Evolutionary conservation across 805 yeast genomes (phyloP), one percentile per base, ranked within the genome.

Genomic region (Saccharomycopsis oosterbeekiorum): DNA sequence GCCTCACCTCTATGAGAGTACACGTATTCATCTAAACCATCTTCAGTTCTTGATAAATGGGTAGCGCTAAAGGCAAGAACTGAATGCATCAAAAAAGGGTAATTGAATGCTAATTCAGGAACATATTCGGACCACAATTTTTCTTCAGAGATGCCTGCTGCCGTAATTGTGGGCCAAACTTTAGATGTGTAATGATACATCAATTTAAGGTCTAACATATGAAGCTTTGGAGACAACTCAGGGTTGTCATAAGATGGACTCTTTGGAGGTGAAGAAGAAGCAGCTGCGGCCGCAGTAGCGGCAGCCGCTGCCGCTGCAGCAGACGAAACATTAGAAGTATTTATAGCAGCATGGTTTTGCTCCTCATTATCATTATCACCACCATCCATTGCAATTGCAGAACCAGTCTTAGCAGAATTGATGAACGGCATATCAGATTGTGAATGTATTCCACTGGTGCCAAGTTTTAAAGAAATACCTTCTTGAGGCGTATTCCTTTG

Each of bases 61-160:
- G 97, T 89, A 1, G 97, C 97, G 61, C 96, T 85, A 68, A 93
- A 89, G 29, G 96, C 96, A 59, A 93, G 76, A 14, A 93, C 79
- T 0, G 96, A 85, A 70, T 93, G 97, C 97, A 93, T 90, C 66
- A 93, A 76, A 68, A 89, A 91, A 15, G 97, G 96, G 70, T 85
- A 86, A 60, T 85, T 82, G 73, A 92, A 90, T 4, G 97, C 96
- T 62, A 92, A 76, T 75, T 85, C 82, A 0, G 97, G 97, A 26
- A 93, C 90, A 67, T 89, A 96, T 58, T 82, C 84, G 59, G 85
- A 83, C 97, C 97, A 93, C 43, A 92, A 86, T 65, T 86, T 82
- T 37, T 85, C 83, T 65, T 87, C 96, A 39, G 93, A 86, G 40
- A 92, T 89, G 1, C 97, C 97, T 0, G 97, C 96, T 1, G 86